Base-by-base conservation (phyloP, 331 rosid genomes). In the Pyracantha coccinea region DNA sequence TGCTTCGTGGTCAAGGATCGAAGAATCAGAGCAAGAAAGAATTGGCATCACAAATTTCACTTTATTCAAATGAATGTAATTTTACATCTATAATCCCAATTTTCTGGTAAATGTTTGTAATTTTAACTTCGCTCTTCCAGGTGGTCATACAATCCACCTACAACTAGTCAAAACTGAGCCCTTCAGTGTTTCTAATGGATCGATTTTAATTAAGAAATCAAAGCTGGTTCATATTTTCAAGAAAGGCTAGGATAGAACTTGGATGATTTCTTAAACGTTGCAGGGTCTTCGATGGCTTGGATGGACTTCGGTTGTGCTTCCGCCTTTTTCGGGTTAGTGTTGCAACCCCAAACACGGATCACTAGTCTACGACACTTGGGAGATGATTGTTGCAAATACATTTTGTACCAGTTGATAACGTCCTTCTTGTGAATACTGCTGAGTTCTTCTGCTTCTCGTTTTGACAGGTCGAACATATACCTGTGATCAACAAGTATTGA, bases 301-400 rank as follows among this genome's bases (percentile, higher is more conserved):
- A 35, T 86, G 13, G 93, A 75, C 74, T 83, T 64, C 0, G 79
- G 13, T 8, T 4, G 79, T 54, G 81, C 77, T 79, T 80, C 89
- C 15, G 81, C 88, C 29, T 88, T 93, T 78, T 83, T 86, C 78
- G 77, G 3, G 76, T 92, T 59, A 10, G 96, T 81, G 83, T 87
- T 85, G 87, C 97, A 88, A 80, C 99, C 99, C 99, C 99, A 94
- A 68, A 94, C 79, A 61, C 96, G 87, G 70, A 92, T 72, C 0
- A 85, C 82, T 4, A 94, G 92, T 59, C 89, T 81, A 44, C 99
- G 83, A 77, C 97, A 91, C 67, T 83, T 90, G 3, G 92, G 90
- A 62, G 99, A 92, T 5, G 93, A 63, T 16, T 45, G 85, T 73
- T 84, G 89, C 55, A 94, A 20, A 78, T 94, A 94, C 8, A 72